Conservation (phyloP, 2,329 filamentous ascomycete species). For the Ophiostoma sp. region DNA sequence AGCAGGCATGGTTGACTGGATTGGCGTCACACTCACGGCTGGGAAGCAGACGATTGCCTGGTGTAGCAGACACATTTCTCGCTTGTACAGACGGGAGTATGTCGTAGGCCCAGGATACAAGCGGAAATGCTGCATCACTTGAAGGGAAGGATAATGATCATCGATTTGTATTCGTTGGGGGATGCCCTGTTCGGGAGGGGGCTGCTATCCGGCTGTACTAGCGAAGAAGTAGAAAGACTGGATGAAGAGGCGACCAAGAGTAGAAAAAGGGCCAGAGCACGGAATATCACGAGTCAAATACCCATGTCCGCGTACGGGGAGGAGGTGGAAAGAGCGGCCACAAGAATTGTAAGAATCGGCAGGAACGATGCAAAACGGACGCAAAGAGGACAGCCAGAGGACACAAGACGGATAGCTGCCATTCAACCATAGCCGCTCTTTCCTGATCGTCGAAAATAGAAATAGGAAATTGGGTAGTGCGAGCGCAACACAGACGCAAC, state of each 20-base stretch:
- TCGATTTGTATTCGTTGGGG: neutral
- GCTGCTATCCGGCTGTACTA: neutral
- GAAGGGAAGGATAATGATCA: neutral
- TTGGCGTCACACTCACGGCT: too few relatives aligned
- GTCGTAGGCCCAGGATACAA: too few relatives aligned
- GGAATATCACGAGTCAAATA: neutral
- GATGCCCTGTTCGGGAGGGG: neutral
- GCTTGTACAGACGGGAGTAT: too few relatives aligned
- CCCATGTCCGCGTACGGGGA: neutral
- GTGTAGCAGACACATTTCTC: too few relatives aligned
- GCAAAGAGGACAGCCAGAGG: too few relatives aligned
- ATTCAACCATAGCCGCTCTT: neutral
- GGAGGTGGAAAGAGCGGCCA: neutral
- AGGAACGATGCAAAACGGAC: constrained; percentile 1
- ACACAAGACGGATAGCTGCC: constrained; percentile 2
- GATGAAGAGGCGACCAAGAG: neutral
- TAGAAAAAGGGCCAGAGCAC: neutral
- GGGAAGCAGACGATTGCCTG: too few relatives aligned
- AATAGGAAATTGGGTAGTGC: neutral
- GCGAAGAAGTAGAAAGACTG: neutral
- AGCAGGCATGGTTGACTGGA: neutral
- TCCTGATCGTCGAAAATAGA: constrained; percentile 2
- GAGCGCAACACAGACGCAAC: neutral
- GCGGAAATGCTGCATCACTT: too few relatives aligned
- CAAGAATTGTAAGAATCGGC: neutral